A percentile compares a stretch with the other conserved stretches of the same genome.
These are phyloP conservation scores for Chlorencoelia australis DNA, from an alignment of 2,329 filamentous ascomycete genomes.

Conservation along the genomic window DNA sequence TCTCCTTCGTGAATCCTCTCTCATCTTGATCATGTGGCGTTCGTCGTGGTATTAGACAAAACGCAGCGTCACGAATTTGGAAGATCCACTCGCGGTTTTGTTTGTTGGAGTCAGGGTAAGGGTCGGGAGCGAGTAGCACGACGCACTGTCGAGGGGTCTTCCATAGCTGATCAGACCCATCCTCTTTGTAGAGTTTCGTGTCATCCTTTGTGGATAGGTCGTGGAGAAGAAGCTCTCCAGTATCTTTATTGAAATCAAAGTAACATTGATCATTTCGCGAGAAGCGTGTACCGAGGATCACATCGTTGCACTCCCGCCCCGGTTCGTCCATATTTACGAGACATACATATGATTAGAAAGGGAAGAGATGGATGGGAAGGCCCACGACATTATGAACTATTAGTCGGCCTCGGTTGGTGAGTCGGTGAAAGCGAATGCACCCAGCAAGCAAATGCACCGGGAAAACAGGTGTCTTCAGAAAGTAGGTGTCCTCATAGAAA, in stretches of 20 bases:
- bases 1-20: not conserved
- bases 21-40: not conserved
- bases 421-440: no score
- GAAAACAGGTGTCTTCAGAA: no score
- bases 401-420: no score
- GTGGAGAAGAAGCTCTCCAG: constrained; percentile 1
- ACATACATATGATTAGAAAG: no score
- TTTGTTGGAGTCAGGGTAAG: no score
- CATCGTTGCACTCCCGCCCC: constrained; percentile 1
- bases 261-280: constrained; percentile 3
- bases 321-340: no score
- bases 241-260: constrained; percentile 3
- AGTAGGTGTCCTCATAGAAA: no score
- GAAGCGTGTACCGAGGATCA: not conserved
- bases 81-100: not conserved
- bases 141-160: constrained; percentile 2
- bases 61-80: not conserved
- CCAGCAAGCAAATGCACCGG: no score
- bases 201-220: not conserved
- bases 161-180: not conserved
- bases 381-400: no score
- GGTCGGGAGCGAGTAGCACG: not conserved
- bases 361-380: no score
- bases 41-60: not conserved
- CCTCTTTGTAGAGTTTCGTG: constrained; percentile 1